These are phyloP conservation scores for Kwoniella europaea DNA, from an alignment of 768 basidiomycete species.

Conservation along the genomic window DNA sequence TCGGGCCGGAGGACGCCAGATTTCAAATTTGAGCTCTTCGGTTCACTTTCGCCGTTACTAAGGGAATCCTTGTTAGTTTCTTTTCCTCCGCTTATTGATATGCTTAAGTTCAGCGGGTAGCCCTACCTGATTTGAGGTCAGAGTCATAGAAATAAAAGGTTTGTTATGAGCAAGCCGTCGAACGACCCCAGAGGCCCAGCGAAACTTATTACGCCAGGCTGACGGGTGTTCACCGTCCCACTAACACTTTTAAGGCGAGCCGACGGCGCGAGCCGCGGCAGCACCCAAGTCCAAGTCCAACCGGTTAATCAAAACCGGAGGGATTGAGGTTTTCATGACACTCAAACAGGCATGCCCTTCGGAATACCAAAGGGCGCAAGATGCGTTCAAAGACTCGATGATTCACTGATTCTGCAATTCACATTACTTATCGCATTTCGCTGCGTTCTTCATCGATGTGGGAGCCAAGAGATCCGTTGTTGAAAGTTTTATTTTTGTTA, in stretches of 20 bases:
- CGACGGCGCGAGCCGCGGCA: constrained; percentile 34
- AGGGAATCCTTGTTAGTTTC: constrained; percentile 88
- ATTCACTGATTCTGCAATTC: constrained; percentile 82
- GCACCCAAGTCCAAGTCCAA: constrained; percentile 45
- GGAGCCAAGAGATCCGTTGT: constrained; percentile 78
- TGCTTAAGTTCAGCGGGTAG: constrained; percentile 86
- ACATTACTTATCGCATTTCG: constrained; percentile 81
- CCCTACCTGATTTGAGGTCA: constrained; percentile 82
- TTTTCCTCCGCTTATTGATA: constrained; percentile 90
- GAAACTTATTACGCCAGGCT: constrained; percentile 64
- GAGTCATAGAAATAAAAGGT: constrained; percentile 28
- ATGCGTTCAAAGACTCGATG: constrained; percentile 83
- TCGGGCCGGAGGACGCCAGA: constrained; percentile 70
- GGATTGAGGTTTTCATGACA: constrained; percentile 61
- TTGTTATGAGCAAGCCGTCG: constrained; percentile 46
- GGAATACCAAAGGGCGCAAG: constrained; percentile 78
- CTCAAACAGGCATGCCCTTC: constrained; percentile 70
- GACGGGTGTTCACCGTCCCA: constrained; percentile 42
- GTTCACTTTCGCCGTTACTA: constrained; percentile 87
- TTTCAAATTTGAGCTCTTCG: constrained; percentile 82
- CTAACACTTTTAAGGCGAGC: constrained; percentile 64
- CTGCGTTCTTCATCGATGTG: constrained; percentile 81
- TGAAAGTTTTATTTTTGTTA: constrained; percentile 62
- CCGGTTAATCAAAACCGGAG: constrained; percentile 32
- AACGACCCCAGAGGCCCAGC: constrained; percentile 23